phyloP scores from a whole-genome alignment of 371 early-diverging fungal species.

The Lichtheimia ornata region DNA sequence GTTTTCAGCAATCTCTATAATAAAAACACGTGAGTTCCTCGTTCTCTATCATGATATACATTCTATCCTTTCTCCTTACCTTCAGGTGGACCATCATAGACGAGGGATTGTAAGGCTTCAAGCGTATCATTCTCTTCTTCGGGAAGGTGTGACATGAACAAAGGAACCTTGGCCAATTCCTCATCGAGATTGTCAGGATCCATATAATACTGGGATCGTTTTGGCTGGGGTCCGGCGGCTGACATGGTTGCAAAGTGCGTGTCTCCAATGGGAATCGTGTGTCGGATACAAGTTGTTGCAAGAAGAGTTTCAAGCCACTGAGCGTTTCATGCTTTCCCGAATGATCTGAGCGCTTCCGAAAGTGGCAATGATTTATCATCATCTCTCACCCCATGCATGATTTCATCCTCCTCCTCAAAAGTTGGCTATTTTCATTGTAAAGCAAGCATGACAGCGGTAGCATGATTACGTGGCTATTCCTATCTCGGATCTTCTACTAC shows the following conservation, averaged over 20 bases:
- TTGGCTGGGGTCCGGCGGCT: slow-evolving; percentile 27
- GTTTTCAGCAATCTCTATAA: slow-evolving; percentile 86
- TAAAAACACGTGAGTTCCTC: background rate
- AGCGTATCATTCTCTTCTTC: slow-evolving; percentile 81
- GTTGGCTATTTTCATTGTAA: no score
- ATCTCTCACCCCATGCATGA: no score
- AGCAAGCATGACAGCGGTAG: no score
- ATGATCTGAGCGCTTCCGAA: no score
- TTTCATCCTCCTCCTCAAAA: no score
- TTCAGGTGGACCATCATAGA: slow-evolving; percentile 94
- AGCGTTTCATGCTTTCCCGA: no score
- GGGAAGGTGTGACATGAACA: slow-evolving; percentile 89
- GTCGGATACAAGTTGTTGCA: no score
- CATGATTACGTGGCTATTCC: no score
- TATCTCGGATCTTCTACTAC: no score
- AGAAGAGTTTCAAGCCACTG: no score
- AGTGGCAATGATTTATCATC: no score
- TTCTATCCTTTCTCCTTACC: slow-evolving; percentile 46
- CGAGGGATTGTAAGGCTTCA: slow-evolving; percentile 83
- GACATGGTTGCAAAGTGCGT: background rate
- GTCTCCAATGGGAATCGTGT: background rate
- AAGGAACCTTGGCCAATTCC: slow-evolving; percentile 76
- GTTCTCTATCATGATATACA: background rate
- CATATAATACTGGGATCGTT: slow-evolving; percentile 36
- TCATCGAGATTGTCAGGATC: slow-evolving; percentile 55